A percentile compares a stretch with the other conserved stretches of the same genome.
phyloP scores from a whole-genome alignment of 352 stramenopile species.

The Phytophthora tentaculata region DNA sequence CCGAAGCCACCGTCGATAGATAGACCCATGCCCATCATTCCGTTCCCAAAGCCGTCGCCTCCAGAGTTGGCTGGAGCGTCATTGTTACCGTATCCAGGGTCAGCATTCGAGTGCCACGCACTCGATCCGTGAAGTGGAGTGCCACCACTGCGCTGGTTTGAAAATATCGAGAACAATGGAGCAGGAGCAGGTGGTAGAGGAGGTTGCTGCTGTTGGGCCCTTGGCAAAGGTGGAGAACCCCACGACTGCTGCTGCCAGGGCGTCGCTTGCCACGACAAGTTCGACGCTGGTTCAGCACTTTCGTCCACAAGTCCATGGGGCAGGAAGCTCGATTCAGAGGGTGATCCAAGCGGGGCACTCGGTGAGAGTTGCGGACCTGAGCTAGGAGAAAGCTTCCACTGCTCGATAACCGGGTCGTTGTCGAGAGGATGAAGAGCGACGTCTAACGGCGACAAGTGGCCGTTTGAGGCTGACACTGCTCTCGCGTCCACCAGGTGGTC shows the following conservation, averaged over 20 bases:
- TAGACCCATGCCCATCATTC: slow-evolving; percentile 55
- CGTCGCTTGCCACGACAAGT: slow-evolving; percentile 57
- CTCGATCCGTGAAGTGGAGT: slow-evolving; percentile 41
- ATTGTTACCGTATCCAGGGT: slow-evolving; percentile 30
- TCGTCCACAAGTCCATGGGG: slow-evolving; percentile 47
- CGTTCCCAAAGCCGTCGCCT: slow-evolving; percentile 51
- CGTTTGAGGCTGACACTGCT: slow-evolving; percentile 32
- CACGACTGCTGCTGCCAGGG: slow-evolving; percentile 66
- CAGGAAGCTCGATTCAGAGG: slow-evolving; percentile 56
- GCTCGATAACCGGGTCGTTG: slow-evolving; percentile 76
- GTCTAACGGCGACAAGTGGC: slow-evolving; percentile 61
- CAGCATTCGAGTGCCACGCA: slow-evolving; percentile 32
- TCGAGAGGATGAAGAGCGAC: slow-evolving; percentile 57
- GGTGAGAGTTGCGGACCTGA: slow-evolving; percentile 45
- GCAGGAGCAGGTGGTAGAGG: slow-evolving; percentile 49
- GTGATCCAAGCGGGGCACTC: slow-evolving; percentile 51
- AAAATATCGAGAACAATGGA: slow-evolving; percentile 72
- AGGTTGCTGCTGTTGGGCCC: slow-evolving; percentile 36
- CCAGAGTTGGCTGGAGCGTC: slow-evolving; percentile 17
- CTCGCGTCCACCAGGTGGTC: slow-evolving; percentile 58
- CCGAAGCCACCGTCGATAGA: slow-evolving; percentile 45
- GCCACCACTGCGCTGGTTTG: slow-evolving; percentile 35
- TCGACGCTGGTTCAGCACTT: slow-evolving; percentile 31
- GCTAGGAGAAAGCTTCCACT: slow-evolving; percentile 79
- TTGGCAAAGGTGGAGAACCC: slow-evolving; percentile 47